Conservation (phyloP, 2,329 filamentous ascomycete genomes). For the Colletotrichum agaves region DNA sequence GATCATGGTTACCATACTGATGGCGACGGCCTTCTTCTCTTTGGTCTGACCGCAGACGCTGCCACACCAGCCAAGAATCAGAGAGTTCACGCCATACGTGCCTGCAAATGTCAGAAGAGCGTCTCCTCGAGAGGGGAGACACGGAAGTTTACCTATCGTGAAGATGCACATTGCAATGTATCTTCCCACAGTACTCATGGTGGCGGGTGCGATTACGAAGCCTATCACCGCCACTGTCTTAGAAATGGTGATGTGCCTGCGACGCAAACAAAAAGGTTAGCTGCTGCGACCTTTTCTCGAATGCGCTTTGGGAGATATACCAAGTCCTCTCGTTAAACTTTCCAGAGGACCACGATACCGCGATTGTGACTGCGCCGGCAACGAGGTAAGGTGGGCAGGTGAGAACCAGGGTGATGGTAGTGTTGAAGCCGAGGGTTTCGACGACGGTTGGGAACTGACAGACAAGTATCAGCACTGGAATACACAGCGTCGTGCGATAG, state of each 20-base stretch:
- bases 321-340: conserved; percentile 55
- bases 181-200: conserved; percentile 42
- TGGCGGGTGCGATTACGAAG: conserved; percentile 46
- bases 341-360: conserved; percentile 47
- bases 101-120: background rate
- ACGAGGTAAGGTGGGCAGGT: conserved; percentile 51
- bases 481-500: fast-evolving
- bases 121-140: conserved; percentile 43
- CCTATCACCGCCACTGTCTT: conserved; percentile 53
- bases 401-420: conserved; percentile 59
- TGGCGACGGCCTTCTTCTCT: conserved; percentile 54
- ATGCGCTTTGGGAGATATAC: too few relatives aligned
- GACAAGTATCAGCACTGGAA: background rate
- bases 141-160: conserved; percentile 40
- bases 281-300: too few relatives aligned
- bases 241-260: conserved; percentile 51
- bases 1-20: conserved; percentile 45
- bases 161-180: conserved; percentile 47
- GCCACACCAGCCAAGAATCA: conserved; percentile 52
- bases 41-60: conserved; percentile 53
- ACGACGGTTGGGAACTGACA: conserved; percentile 53
- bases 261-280: too few relatives aligned
- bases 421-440: conserved; percentile 57
- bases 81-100: conserved; percentile 49
- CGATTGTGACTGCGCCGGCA: conserved; percentile 43